Base-by-base conservation (phyloP, 164 flowering plant genomes). In the Macadamia integrifolia region DNA sequence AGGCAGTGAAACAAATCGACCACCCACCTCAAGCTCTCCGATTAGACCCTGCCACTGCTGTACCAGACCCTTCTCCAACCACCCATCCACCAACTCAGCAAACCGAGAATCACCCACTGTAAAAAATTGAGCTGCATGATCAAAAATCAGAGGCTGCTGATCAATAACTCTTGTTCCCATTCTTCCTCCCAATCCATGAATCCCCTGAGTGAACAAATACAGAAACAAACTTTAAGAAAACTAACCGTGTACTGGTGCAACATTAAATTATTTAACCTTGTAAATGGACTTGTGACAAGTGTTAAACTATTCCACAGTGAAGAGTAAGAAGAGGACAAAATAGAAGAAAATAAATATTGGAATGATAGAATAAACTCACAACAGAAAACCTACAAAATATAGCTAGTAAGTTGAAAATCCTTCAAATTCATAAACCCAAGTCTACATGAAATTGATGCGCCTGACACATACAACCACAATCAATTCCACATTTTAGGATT, bases 41-140 rank as follows among this genome's bases (percentile, higher is more conserved):
- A 94, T 74, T n/a, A 76, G 65, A 12, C 97, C 98, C 46, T 76
- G 63, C 97, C 96, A 94, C 62, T 80, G 75, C 31, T 78, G 75
- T 58, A 92, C 81, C 61, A 94, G 71, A 67, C 91, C 97, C 68
- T 77, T 79, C 73, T 82, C 86, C 68, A 83, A 71, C 97, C 97
- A 94, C 30, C 63, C 77, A 76, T 81, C 77, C 52, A 92, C 98
- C 79, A 91, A 69, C 78, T 86, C 82, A 40, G 76, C 76, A 80
- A 94, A 92, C 61, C 75, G 73, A 64, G 83, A 76, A 79, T 94
- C 89, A 72, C 80, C 84, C 58, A 81, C 97, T 0, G 93, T 92
- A 69, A 94, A 94, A 79, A 86, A 94, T 75, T 94, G 98, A 68
- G 97, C 96, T 0, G 96, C 97, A 70, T 94, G 98, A 73, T 94